Conservation (phyloP, 495 filamentous ascomycete genomes). For the Penicillium mononematosum region DNA sequence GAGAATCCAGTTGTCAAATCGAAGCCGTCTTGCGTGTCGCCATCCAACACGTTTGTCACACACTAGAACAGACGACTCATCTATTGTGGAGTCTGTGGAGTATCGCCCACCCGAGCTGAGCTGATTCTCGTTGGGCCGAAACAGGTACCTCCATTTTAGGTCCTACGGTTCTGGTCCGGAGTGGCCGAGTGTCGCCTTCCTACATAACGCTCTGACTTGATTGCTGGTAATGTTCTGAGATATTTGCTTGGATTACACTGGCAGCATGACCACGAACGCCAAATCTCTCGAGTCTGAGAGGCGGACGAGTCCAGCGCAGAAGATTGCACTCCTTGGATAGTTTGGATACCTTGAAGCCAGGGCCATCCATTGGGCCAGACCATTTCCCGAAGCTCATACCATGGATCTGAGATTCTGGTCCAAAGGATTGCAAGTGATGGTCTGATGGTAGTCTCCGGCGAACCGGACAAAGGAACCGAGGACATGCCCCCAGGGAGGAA, state of each 20-base stretch:
- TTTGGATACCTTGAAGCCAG: too few species aligned
- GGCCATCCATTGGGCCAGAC: neutral
- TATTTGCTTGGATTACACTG: neutral
- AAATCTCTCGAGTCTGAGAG: neutral
- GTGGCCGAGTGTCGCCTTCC: conserved; percentile 1
- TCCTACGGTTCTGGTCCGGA: conserved; percentile 4
- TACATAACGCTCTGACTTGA: neutral
- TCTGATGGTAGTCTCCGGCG: conserved; percentile 20
- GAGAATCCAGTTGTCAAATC: neutral
- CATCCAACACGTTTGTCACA: neutral
- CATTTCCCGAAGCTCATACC: conserved; percentile 1
- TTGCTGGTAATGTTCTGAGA: neutral
- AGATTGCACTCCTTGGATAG: neutral
- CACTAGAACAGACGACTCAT: neutral
- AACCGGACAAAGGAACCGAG: conserved; percentile 27
- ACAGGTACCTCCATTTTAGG: conserved; percentile 1
- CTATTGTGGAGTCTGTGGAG: neutral
- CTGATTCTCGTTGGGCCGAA: conserved; percentile 3
- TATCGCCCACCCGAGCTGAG: neutral
- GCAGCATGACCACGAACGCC: neutral
- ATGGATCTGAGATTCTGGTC: conserved; percentile 12
- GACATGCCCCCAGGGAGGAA: conserved; percentile 7
- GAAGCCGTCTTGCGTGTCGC: neutral
- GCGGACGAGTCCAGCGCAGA: neutral
- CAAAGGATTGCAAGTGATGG: conserved; percentile 12